These are phyloP conservation scores for Pleomassaria siparia DNA, from an alignment of 2,329 filamentous ascomycete genomes.

Conservation along the genomic window DNA sequence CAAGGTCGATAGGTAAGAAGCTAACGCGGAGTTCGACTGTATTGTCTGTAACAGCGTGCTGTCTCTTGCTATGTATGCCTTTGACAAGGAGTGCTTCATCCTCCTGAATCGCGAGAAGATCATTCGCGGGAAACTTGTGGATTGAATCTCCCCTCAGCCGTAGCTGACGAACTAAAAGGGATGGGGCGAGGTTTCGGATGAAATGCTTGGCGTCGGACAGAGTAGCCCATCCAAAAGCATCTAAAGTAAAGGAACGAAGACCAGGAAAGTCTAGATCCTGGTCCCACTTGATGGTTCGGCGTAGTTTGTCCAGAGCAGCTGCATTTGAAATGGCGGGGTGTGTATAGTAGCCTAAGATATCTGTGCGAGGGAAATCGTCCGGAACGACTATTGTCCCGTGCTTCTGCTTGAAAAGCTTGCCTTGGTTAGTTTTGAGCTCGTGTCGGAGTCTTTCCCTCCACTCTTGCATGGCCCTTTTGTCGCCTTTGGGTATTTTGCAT, in stretches of 20 bases:
- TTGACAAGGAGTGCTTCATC: constrained; percentile 60
- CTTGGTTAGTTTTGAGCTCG: constrained; percentile 82
- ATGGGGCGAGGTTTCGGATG: constrained; percentile 75
- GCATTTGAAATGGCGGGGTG: constrained; percentile 76
- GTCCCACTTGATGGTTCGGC: constrained; percentile 60
- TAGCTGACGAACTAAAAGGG: constrained; percentile 66
- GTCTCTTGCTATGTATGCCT: constrained; percentile 67
- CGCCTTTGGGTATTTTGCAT: constrained; percentile 63
- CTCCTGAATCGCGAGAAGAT: constrained; percentile 45
- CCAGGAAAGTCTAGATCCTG: constrained; percentile 64
- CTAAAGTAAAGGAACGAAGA: constrained; percentile 71
- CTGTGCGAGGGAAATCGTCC: constrained; percentile 75
- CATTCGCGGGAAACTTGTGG: constrained; percentile 22
- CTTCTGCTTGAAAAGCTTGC: constrained; percentile 73
- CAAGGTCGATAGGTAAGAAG: constrained; percentile 74
- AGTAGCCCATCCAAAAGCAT: constrained; percentile 85
- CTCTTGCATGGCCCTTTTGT: constrained; percentile 59
- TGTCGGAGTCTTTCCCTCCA: constrained; percentile 75
- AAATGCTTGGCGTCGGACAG: constrained; percentile 81
- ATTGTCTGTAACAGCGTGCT: constrained; percentile 73
- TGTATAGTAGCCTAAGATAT: constrained; percentile 83
- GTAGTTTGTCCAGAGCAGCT: constrained; percentile 58
- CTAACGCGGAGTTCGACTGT: constrained; percentile 77
- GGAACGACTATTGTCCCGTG: constrained; percentile 76
- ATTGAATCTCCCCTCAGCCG: constrained; percentile 38